Conservation (phyloP, 352 stramenopile genomes). For the Pythium inflatum region DNA sequence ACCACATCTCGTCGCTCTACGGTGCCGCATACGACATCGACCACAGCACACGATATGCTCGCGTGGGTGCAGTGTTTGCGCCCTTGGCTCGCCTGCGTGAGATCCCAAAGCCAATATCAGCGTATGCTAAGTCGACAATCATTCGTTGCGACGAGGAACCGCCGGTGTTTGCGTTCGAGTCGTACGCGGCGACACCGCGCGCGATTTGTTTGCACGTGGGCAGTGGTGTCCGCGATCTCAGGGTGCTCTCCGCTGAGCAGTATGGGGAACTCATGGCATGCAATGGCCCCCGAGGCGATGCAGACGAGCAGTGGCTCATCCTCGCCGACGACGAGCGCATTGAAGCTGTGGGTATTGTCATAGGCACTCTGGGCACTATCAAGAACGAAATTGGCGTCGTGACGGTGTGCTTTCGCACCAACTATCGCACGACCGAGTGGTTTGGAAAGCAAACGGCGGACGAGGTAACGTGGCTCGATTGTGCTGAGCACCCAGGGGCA, state of each 20-base stretch:
- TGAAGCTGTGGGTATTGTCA: neutral
- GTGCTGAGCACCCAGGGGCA: neutral
- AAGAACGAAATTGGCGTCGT: neutral
- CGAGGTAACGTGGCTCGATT: neutral
- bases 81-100: no score
- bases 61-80: neutral
- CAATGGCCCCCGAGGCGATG: neutral
- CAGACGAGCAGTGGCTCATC: neutral
- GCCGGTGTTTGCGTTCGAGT: no score
- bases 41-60: neutral
- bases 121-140: no score
- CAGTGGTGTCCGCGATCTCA: neutral
- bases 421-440: constrained; percentile 3
- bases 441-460: neutral
- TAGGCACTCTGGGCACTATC: no score
- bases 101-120: no score
- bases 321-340: constrained; percentile 14
- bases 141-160: no score
- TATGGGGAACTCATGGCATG: neutral
- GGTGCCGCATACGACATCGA: neutral
- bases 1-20: neutral
- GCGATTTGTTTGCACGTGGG: neutral
- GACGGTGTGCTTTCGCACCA: neutral
- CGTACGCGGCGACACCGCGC: no score
- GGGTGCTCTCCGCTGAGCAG: neutral